Base-by-base conservation (phyloP, 148 eudicot species). In the Polygonum maritimum region DNA sequence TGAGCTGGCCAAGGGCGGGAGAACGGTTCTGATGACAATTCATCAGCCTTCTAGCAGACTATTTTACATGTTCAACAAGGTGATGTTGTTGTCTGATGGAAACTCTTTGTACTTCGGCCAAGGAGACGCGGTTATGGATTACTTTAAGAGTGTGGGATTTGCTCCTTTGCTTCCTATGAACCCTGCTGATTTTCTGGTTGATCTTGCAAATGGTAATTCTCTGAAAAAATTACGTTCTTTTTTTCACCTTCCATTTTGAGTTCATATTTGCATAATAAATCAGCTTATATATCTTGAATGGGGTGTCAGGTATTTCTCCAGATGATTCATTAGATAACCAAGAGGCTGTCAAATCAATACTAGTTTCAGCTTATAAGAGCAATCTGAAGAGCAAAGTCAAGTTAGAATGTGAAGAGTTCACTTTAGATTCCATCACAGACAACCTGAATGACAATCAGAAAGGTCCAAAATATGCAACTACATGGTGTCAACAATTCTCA, bases 1-100 rank as follows among this genome's bases (percentile, higher is more conserved):
- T 78, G 91, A 88, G 35, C 48, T 92, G 31, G 90, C 88, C 0
- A 79, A 78, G 9, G 91, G 89, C 7, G 95, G 93, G 12, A 86
- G 91, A 73, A 90, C 91, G 0, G 47, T 88, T 21, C 88, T 86
- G 73, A 85, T 89, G 87, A 92, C 98, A 7, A 92, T 90, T 69
- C 98, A 92, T 52, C 98, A 90, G 70, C 98, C 98, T 45, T 92
- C 98, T 6, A 89, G 95, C 71, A 90, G 89, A 75, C 73, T 92
- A 36, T 92, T 84, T 67, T 88, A 90, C 60, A 85, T 88, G 92
- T 92, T 92, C 76, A 80, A 90, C 44, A 92, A 92, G 84, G 93
- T 92, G 7, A 48, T 90, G 77, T 52, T 92, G 77, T 80, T 92
- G 12, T 86, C 90, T 0, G 96, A 92, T 9, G 98, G 98, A 48